A percentile compares a stretch with the other conserved stretches of the same genome.
Conservation (phyloP, 176 grass and related monocot genomes). For the Carex myosuroides region DNA sequence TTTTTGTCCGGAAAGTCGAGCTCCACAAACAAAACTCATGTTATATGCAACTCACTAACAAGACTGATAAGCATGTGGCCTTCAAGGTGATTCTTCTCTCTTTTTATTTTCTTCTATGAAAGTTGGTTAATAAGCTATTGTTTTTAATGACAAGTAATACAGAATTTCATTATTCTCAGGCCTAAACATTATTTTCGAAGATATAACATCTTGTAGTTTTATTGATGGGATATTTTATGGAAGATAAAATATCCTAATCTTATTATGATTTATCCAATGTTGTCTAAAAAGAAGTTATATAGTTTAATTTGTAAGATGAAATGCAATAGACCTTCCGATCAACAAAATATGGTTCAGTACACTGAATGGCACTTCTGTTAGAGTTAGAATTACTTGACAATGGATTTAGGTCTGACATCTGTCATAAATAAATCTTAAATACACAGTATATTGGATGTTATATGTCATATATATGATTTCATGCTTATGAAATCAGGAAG, state of each 20-base stretch:
- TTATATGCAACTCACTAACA: slow-evolving; percentile 68
- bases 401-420: background rate
- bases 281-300: background rate
- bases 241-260: background rate
- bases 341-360: background rate
- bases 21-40: slow-evolving; percentile 58
- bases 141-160: background rate
- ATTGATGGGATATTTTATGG: background rate
- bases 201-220: background rate
- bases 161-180: background rate
- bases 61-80: slow-evolving; percentile 67
- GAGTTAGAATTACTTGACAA: background rate
- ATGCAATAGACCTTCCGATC: background rate
- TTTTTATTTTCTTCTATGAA: background rate
- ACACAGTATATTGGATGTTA: background rate
- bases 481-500: background rate
- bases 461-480: background rate
- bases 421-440: background rate
- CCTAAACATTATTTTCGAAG: background rate
- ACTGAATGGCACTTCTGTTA: background rate
- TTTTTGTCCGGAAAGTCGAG: slow-evolving; percentile 39
- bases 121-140: background rate
- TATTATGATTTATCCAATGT: background rate
- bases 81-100: slow-evolving; percentile 49
- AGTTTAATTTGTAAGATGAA: background rate